A percentile compares a stretch with the other conserved stretches of the same genome.
phyloP scores from a whole-genome alignment of 1,284 basidiomycete genomes.

The Hortiboletus rubellus region DNA sequence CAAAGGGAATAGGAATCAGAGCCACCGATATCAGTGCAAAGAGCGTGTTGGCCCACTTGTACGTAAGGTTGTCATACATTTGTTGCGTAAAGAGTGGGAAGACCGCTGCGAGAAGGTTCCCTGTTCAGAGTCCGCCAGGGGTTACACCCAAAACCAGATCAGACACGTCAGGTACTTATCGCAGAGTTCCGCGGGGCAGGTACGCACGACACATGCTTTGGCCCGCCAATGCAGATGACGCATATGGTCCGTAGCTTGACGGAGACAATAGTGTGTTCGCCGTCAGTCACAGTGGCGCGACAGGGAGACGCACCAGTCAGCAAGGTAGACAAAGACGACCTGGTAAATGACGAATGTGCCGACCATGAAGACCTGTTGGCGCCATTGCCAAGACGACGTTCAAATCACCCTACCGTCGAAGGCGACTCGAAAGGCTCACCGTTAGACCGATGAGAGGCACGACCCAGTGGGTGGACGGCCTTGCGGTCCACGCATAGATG shows the following conservation, averaged over 20 bases:
- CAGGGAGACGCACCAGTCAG: slow-evolving; percentile 56
- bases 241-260: slow-evolving; percentile 66
- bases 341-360: slow-evolving; percentile 63
- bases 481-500: slow-evolving; percentile 48
- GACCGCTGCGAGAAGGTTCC: slow-evolving; percentile 56
- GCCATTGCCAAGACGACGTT: not conserved
- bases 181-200: not conserved
- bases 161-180: not conserved
- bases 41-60: slow-evolving; percentile 71
- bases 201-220: slow-evolving; percentile 68
- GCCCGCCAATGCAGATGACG: slow-evolving; percentile 77
- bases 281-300: not conserved
- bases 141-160: slow-evolving; percentile 14
- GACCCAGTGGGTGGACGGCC: slow-evolving; percentile 40
- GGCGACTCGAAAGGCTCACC: slow-evolving; percentile 29
- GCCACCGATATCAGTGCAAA: slow-evolving; percentile 61
- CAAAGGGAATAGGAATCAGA: slow-evolving; percentile 69
- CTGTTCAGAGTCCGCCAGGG: slow-evolving; percentile 32
- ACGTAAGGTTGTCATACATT: slow-evolving; percentile 60
- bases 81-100: slow-evolving; percentile 68
- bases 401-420: not conserved
- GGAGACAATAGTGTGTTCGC: not conserved
- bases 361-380: slow-evolving; percentile 50
- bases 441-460: slow-evolving; percentile 46
- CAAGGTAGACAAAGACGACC: slow-evolving; percentile 68